Base-by-base conservation (phyloP, 2,329 filamentous ascomycete species). In the Xylaria polymorpha region DNA sequence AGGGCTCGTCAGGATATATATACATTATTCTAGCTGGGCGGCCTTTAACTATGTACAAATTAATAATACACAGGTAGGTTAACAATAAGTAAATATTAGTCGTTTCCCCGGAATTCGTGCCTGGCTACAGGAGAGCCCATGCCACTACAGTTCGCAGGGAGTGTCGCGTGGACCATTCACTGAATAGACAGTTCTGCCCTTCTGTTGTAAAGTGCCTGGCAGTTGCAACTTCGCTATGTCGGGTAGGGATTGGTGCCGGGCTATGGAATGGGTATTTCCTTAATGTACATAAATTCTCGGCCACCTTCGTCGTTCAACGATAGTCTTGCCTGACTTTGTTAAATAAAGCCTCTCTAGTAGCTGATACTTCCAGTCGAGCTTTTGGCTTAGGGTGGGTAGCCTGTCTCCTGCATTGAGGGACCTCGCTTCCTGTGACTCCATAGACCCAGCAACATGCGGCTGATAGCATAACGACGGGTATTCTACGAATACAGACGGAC, bases 31-130 rank as follows among this genome's bases (percentile, higher is more conserved):
- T 32, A 9, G 48, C 22, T 18, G 7, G 20, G 48, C 1, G 22
- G 1, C 12, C 48, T 18, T 29, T 18, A 39, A 22, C 61, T 50
- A 61, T 68, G 43, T 64, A 68, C 61, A 64, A 18, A 8, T 29
- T 39, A 43, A 22, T 39, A 43, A 22, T 50, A 50, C 22, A 50
- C 18, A n/a, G 20, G n/a, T 67, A 46, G 25, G 25, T 37, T 51
- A 55, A 55, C 3, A 29, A 46, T 56, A 39, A 20, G 10, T 32
- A 29, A 51, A 32, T 18, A 32, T 12, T 18, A 32, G 25, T n/a
- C 48, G 15, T 9, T 25, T 15, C 25, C 48, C 15, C 7, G 4
- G 10, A 12, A 35, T 20, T 18, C 25, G 6, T 25, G 4, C 18
- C 55, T 59, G 8, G 5, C 15, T 22, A 25, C 6, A 1, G 25